Evolutionary conservation across 768 basidiomycete genomes (phyloP).

Genomic region (Mycena indigotica): DNA sequence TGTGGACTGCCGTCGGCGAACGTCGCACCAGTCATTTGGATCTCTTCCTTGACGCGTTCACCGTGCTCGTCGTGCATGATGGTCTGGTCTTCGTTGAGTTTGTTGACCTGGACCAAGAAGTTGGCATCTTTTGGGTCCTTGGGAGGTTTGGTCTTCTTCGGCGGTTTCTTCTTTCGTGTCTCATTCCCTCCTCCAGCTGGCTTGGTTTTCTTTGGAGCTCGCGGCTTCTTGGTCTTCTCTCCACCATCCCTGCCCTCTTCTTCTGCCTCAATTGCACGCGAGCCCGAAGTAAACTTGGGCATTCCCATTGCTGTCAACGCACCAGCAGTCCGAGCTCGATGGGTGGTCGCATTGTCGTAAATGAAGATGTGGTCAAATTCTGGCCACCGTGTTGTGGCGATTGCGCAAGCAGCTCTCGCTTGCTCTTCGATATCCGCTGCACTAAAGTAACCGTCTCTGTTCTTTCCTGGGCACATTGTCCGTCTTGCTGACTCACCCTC

Average conservation of each 20-base stretch:
- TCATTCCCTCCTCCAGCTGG: too few relatives aligned
- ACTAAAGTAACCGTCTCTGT: constrained; percentile 27
- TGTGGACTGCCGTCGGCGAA: constrained; percentile 3
- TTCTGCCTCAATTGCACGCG: neutral
- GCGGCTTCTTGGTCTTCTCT: too few relatives aligned
- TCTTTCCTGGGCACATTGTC: constrained; percentile 27
- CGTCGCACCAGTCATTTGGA: constrained; percentile 15
- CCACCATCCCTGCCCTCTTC: too few relatives aligned
- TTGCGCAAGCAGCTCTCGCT: constrained; percentile 23
- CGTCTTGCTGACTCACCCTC: constrained; percentile 20
- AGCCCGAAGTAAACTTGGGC: constrained; percentile 18
- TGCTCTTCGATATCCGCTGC: constrained; percentile 14
- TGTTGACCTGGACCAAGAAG: neutral
- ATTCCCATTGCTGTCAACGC: constrained; percentile 26
- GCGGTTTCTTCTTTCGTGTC: too few relatives aligned
- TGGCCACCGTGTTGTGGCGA: constrained; percentile 25
- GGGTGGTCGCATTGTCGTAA: too few relatives aligned
- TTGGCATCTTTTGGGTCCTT: constrained; percentile 19
- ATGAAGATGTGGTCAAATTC: constrained; percentile 22
- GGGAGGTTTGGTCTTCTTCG: too few relatives aligned
- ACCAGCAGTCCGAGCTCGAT: constrained; percentile 24
- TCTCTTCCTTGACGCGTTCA: neutral
- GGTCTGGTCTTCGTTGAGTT: neutral
- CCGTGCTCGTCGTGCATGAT: neutral
- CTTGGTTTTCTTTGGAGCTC: too few relatives aligned